Percentiles rank a stretch among this genome's conserved stretches.
phyloP scores from a whole-genome alignment of 768 basidiomycete genomes.

The Boletus rubroflammeus region DNA sequence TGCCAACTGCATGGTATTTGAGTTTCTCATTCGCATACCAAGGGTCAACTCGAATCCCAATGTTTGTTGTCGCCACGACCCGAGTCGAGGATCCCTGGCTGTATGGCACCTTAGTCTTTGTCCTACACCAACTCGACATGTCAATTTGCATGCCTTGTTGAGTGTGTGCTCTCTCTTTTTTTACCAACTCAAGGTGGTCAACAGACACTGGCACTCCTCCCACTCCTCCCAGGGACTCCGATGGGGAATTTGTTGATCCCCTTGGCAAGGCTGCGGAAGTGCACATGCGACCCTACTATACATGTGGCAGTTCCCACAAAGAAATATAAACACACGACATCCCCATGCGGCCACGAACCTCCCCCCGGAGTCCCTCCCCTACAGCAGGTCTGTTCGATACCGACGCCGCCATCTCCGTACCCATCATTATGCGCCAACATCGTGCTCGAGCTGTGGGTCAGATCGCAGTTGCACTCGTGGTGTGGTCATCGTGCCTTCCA shows the following conservation, averaged over 20 bases:
- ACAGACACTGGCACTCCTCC: neutral
- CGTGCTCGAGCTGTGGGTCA: neutral
- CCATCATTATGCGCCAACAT: conserved; percentile 3
- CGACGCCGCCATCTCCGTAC: neutral
- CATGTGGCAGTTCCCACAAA: neutral
- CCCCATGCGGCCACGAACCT: neutral
- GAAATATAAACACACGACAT: neutral
- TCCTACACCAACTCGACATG: neutral
- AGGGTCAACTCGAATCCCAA: neutral
- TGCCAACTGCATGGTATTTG: neutral
- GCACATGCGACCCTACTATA: neutral
- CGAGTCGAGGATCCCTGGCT: neutral
- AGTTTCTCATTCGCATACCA: neutral
- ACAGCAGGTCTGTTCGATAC: neutral
- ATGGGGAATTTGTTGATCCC: neutral
- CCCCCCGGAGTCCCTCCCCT: too few species aligned
- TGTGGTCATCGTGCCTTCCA: conserved; percentile 6
- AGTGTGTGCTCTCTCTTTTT: neutral
- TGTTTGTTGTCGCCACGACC: neutral
- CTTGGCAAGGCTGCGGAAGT: neutral
- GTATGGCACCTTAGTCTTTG: too few species aligned
- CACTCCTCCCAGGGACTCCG: neutral
- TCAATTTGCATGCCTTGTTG: neutral
- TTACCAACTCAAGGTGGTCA: neutral
- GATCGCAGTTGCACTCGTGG: neutral